phyloP scores from a whole-genome alignment of 228 moss, liverwort and hornwort species.

The Sphagnum magellanicum region DNA sequence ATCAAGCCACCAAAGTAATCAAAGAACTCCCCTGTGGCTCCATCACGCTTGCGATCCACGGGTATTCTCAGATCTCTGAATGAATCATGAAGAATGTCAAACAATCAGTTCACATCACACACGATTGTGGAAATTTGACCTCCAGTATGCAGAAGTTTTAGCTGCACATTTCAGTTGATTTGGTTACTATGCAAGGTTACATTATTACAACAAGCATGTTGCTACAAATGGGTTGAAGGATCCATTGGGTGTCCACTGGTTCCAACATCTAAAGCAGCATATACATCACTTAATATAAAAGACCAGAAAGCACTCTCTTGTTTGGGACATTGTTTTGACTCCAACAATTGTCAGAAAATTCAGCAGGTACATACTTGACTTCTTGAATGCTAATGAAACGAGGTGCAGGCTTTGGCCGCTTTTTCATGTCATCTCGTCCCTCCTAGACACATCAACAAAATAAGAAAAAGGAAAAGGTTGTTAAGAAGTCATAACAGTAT shows the following conservation, averaged over 20 bases:
- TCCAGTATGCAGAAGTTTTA: too few relatives aligned
- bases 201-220: too few relatives aligned
- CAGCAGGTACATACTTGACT: slow-evolving; percentile 58
- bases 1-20: slow-evolving; percentile 90
- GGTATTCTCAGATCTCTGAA: slow-evolving; percentile 90
- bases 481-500: too few relatives aligned
- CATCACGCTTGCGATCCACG: slow-evolving; percentile 90
- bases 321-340: background rate
- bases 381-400: slow-evolving; percentile 85
- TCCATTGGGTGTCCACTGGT: background rate
- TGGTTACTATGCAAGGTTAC: too few relatives aligned
- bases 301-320: background rate
- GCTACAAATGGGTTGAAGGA: too few relatives aligned
- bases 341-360: background rate
- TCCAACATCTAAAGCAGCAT: background rate
- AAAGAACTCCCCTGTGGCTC: slow-evolving; percentile 84
- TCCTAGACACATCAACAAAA: slow-evolving; percentile 34
- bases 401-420: slow-evolving; percentile 74
- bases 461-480: too few relatives aligned
- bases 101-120: background rate
- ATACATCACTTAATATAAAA: background rate
- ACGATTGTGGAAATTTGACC: too few relatives aligned
- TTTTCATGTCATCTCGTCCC: slow-evolving; percentile 78
- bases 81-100: background rate
- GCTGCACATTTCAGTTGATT: too few relatives aligned